Evolutionary conservation across 352 stramenopile species (phyloP).

Genomic region (Pythium periplocum): DNA sequence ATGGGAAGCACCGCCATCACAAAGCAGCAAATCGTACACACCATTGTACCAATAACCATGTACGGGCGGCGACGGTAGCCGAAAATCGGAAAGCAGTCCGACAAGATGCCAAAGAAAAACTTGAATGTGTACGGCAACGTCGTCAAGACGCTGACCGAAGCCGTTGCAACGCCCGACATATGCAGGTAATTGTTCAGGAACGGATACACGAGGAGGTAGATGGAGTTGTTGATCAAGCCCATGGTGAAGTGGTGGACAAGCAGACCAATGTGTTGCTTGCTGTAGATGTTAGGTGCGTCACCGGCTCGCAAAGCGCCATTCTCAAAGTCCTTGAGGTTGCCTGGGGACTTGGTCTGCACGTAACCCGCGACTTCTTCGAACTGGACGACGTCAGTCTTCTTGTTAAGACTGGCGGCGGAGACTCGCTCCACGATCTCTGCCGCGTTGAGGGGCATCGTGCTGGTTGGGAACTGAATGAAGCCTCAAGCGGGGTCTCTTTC

Average conservation of each 20-base stretch:
- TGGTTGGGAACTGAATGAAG: slow-evolving; percentile 1
- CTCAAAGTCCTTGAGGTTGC: slow-evolving; percentile 8
- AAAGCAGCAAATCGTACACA: slow-evolving; percentile 18
- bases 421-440: slow-evolving; percentile 17
- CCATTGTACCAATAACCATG: slow-evolving; percentile 32
- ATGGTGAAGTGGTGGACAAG: slow-evolving; percentile 27
- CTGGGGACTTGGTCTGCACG: slow-evolving; percentile 13
- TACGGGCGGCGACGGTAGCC: slow-evolving; percentile 46
- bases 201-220: slow-evolving; percentile 26
- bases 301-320: slow-evolving; percentile 23
- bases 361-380: slow-evolving; percentile 16
- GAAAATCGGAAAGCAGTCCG: slow-evolving; percentile 49
- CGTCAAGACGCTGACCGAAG: slow-evolving; percentile 28
- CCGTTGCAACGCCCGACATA: slow-evolving; percentile 26
- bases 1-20: slow-evolving; percentile 21
- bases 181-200: slow-evolving; percentile 38
- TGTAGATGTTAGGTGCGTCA: slow-evolving; percentile 27
- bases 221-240: slow-evolving; percentile 26
- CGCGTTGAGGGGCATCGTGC: slow-evolving; percentile 5
- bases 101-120: slow-evolving; percentile 48
- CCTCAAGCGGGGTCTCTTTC: too few species aligned
- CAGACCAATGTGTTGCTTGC: slow-evolving; percentile 25
- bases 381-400: slow-evolving; percentile 3
- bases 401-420: slow-evolving; percentile 12
- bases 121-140: slow-evolving; percentile 60